Conservation (phyloP, 352 stramenopile genomes). For the Globisporangium iwayamae region DNA sequence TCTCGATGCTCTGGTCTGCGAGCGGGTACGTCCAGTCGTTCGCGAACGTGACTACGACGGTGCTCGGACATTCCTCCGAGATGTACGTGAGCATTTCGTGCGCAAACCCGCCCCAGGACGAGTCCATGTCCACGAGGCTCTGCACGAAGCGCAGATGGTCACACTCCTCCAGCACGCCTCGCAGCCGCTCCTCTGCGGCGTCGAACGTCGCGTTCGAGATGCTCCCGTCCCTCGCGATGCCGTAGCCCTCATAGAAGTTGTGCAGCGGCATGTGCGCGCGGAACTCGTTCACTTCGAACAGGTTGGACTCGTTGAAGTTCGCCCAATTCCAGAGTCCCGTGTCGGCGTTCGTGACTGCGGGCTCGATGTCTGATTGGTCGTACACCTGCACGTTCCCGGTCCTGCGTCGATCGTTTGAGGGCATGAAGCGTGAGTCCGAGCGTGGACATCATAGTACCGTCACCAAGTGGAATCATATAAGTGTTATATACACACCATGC, state of each 20-base stretch:
- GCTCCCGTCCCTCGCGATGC: slow-evolving; percentile 43
- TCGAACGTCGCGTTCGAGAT: slow-evolving; percentile 58
- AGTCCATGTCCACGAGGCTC: slow-evolving; percentile 77
- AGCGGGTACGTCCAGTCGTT: slow-evolving; percentile 78
- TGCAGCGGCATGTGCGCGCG: slow-evolving; percentile 73
- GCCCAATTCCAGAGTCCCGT: slow-evolving; percentile 59
- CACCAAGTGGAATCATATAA: no score
- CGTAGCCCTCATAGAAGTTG: slow-evolving; percentile 76
- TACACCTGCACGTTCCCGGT: slow-evolving; percentile 59
- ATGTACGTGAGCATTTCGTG: slow-evolving; percentile 72
- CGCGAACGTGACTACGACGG: slow-evolving; percentile 47
- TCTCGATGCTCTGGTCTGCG: slow-evolving; percentile 35
- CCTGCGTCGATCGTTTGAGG: slow-evolving; percentile 23
- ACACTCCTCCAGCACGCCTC: slow-evolving; percentile 56
- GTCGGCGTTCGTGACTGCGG: slow-evolving; percentile 10
- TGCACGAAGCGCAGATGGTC: slow-evolving; percentile 67
- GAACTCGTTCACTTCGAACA: slow-evolving; percentile 75
- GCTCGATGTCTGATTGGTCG: slow-evolving; percentile 33
- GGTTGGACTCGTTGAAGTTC: slow-evolving; percentile 42
- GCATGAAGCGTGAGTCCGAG: slow-evolving; percentile 2
- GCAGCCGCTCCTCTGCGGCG: slow-evolving; percentile 53
- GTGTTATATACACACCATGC: slow-evolving; percentile 31
- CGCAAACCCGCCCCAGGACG: slow-evolving; percentile 69
- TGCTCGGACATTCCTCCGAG: slow-evolving; percentile 61
- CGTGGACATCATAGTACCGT: neutral